Conservation (phyloP, 208 protist genomes). For the Trypanosoma cruzi region DNA sequence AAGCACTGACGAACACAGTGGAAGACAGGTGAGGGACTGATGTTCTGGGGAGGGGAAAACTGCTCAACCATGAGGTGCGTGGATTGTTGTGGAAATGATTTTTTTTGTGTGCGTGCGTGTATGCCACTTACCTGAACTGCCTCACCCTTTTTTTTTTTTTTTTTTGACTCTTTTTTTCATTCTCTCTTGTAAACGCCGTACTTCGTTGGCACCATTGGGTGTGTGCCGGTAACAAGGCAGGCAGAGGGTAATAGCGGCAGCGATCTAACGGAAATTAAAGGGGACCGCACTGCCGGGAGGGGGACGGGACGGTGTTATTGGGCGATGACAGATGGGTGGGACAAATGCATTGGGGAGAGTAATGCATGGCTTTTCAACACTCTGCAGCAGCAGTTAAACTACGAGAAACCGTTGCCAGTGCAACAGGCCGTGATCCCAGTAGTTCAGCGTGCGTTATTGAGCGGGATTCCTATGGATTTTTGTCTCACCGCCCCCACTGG, state of each 20-base stretch:
- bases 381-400: conserved; percentile 53
- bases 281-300: neutral
- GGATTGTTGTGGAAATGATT: neutral
- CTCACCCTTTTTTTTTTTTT: neutral
- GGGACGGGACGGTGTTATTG: neutral
- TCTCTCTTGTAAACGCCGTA: neutral
- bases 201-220: conserved; percentile 5
- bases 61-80: neutral
- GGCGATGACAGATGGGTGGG: conserved; percentile 27
- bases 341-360: conserved; percentile 31
- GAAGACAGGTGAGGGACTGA: too few relatives aligned
- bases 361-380: conserved; percentile 60
- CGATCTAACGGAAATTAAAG: neutral
- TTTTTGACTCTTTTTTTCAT: conserved; percentile 6
- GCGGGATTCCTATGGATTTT: conserved; percentile 84
- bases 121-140: neutral
- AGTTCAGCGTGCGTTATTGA: conserved; percentile 60
- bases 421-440: conserved; percentile 78
- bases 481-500: conserved; percentile 91
- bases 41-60: too few relatives aligned
- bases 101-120: neutral
- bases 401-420: conserved; percentile 77
- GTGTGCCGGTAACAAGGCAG: conserved; percentile 1
- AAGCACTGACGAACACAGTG: too few relatives aligned
- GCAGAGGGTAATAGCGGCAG: neutral